phyloP scores from a whole-genome alignment of 148 eudicot genomes.

The Gaultheria prostrata region DNA sequence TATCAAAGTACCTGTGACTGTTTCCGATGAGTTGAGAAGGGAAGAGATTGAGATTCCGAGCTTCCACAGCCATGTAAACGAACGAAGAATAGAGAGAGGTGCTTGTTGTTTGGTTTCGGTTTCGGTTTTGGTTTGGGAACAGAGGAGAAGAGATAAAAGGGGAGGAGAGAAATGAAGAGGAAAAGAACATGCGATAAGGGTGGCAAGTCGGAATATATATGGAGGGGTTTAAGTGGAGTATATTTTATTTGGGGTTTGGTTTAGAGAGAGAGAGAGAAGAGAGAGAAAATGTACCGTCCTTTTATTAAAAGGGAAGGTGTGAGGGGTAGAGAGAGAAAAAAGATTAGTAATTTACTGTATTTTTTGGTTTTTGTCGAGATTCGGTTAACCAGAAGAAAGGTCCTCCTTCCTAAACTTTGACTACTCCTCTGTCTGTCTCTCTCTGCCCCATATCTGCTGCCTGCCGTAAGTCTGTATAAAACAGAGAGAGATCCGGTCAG shows the following conservation, averaged over 20 bases:
- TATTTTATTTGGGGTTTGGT: slow-evolving; percentile 23
- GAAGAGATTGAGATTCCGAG: slow-evolving; percentile 35
- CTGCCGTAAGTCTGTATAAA: neutral
- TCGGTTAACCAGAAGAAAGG: slow-evolving; percentile 3
- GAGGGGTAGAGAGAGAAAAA: neutral
- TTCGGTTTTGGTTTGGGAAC: neutral
- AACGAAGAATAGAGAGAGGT: neutral
- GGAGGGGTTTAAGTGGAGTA: slow-evolving; percentile 27
- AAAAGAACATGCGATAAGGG: slow-evolving; percentile 24
- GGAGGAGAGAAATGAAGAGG: neutral
- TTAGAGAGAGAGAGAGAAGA: slow-evolving; percentile 24
- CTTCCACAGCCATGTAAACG: slow-evolving; percentile 42
- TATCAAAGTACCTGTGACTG: slow-evolving; percentile 16
- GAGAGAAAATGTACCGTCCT: slow-evolving; percentile 12
- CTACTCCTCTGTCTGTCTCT: neutral
- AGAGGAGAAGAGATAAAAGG: neutral
- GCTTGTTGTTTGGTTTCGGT: neutral
- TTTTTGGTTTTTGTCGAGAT: slow-evolving; percentile 21
- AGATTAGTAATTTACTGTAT: neutral
- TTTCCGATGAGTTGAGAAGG: slow-evolving; percentile 28
- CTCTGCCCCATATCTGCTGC: neutral
- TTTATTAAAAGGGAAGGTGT: neutral
- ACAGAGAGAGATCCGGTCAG: slow-evolving; percentile 13
- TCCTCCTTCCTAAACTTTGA: slow-evolving; percentile 9
- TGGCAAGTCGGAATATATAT: slow-evolving; percentile 11